Percentiles rank a stretch among this genome's conserved stretches.
Evolutionary conservation across 2,329 filamentous ascomycete species (phyloP).

Genomic region (Leptographium radiaticola): DNA sequence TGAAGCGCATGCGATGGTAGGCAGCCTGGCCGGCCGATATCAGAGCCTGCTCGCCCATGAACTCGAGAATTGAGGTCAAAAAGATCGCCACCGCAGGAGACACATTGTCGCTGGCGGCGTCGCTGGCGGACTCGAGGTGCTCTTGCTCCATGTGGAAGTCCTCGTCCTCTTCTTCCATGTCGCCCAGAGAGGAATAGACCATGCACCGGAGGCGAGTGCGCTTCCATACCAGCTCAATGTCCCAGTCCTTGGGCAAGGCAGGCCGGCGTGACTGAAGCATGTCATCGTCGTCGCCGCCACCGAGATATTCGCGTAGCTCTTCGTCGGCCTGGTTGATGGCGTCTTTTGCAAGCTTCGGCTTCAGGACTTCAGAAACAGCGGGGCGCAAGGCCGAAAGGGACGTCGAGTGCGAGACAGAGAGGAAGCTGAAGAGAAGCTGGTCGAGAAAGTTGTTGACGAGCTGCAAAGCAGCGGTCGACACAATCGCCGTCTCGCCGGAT

Average conservation of each 20-base stretch:
- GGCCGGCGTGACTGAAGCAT: conserved; percentile 40
- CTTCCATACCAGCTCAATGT: conserved; percentile 90
- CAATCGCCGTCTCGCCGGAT: conserved; percentile 54
- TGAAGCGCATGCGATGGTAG: conserved; percentile 50
- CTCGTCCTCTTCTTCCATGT: conserved; percentile 96
- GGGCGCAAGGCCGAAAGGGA: conserved; percentile 62
- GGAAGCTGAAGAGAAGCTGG: conserved; percentile 80
- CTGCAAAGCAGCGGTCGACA: conserved; percentile 59
- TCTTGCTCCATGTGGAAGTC: conserved; percentile 78
- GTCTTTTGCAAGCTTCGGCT: conserved; percentile 72
- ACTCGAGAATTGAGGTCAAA: conserved; percentile 86
- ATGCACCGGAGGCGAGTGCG: conserved; percentile 85
- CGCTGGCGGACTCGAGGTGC: conserved; percentile 47
- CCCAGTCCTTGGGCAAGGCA: conserved; percentile 52
- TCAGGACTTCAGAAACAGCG: conserved; percentile 76
- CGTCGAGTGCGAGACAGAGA: conserved; percentile 69
- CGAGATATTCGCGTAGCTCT: conserved; percentile 67
- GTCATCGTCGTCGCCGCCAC: conserved; percentile 64
- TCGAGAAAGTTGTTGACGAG: conserved; percentile 89
- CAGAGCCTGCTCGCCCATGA: conserved; percentile 81
- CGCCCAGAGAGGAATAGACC: conserved; percentile 93
- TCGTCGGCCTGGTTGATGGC: conserved; percentile 25
- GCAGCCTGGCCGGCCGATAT: conserved; percentile 80
- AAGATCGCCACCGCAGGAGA: conserved; percentile 93
- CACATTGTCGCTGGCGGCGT: conserved; percentile 53